phyloP scores from a whole-genome alignment of 2,329 filamentous ascomycete species.

The Cyclaneusma minus region DNA sequence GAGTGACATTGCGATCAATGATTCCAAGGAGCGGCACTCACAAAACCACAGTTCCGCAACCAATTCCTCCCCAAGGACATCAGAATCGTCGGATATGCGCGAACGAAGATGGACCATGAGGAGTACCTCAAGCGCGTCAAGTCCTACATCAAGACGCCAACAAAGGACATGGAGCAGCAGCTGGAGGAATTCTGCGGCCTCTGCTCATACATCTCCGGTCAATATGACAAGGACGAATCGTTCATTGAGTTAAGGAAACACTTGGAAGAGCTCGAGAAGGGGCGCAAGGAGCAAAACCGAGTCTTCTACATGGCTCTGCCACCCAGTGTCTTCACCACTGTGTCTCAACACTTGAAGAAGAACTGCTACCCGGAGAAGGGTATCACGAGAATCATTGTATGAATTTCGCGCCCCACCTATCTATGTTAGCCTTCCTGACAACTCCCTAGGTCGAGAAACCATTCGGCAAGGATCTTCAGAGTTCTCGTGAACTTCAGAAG shows the following conservation, averaged over 20 bases:
- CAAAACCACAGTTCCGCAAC: conserved; percentile 66
- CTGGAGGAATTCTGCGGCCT: conserved; percentile 75
- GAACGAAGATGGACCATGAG: conserved; percentile 97
- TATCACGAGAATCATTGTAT: conserved; percentile 84
- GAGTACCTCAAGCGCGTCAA: conserved; percentile 90
- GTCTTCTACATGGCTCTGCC: conserved; percentile 99
- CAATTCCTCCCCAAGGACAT: conserved; percentile 96
- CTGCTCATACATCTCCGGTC: conserved; percentile 90
- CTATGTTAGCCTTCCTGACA: conserved; percentile 8
- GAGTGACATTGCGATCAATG: conserved; percentile 2
- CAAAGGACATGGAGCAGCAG: conserved; percentile 93
- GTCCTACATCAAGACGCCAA: conserved; percentile 97
- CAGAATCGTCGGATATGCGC: conserved; percentile 94
- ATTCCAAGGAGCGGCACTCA: conserved; percentile 6
- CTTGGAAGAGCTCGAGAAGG: conserved; percentile 71
- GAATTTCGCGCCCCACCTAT: background rate
- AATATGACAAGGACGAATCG: conserved; percentile 94
- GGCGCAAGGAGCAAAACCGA: conserved; percentile 69
- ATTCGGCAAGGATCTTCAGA: conserved; percentile 91
- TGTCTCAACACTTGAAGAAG: conserved; percentile 92
- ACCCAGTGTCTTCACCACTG: conserved; percentile 93
- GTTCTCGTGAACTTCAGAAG: conserved; percentile 86
- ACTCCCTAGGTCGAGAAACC: conserved; percentile 80
- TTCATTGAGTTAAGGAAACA: conserved; percentile 78
- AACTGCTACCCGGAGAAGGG: conserved; percentile 90